These are phyloP conservation scores for Zymoseptoria pseudotritici DNA, from an alignment of 2,329 filamentous ascomycete species.

Conservation along the genomic window DNA sequence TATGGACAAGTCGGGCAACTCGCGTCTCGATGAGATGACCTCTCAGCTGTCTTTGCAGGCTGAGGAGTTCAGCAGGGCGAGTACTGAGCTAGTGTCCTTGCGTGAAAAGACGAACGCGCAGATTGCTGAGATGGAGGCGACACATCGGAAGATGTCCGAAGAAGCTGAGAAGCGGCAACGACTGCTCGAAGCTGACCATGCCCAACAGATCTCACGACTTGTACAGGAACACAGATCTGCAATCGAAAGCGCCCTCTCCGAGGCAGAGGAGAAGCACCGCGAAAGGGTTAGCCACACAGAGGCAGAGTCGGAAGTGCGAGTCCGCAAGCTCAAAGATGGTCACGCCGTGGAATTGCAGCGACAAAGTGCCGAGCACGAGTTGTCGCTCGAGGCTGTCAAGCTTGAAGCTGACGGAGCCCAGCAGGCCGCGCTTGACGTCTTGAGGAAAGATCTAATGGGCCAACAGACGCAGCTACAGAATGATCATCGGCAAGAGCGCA, in stretches of 20 bases:
- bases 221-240: not conserved
- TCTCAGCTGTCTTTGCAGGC: not conserved
- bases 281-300: not conserved
- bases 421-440: not conserved
- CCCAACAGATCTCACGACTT: not conserved
- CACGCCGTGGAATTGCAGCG: not conserved
- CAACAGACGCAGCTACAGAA: not conserved
- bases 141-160: slow-evolving; percentile 1
- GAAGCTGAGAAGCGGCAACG: not conserved
- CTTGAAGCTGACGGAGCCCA: not conserved
- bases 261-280: not conserved
- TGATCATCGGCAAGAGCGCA: slow-evolving; percentile 1
- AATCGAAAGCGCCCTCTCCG: not conserved
- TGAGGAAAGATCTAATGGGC: not conserved
- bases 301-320: not conserved
- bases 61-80: not conserved
- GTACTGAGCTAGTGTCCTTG: not conserved
- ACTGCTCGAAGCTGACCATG: not conserved
- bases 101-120: not conserved
- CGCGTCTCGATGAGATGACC: not conserved
- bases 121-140: not conserved
- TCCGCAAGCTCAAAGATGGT: not conserved
- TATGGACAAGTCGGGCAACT: not conserved
- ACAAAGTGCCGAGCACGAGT: not conserved
- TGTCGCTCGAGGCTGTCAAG: not conserved